A percentile compares a stretch with the other conserved stretches of the same genome.
Evolutionary conservation across 2,329 filamentous ascomycete genomes (phyloP).

Genomic region (Ceratocystis destructans): DNA sequence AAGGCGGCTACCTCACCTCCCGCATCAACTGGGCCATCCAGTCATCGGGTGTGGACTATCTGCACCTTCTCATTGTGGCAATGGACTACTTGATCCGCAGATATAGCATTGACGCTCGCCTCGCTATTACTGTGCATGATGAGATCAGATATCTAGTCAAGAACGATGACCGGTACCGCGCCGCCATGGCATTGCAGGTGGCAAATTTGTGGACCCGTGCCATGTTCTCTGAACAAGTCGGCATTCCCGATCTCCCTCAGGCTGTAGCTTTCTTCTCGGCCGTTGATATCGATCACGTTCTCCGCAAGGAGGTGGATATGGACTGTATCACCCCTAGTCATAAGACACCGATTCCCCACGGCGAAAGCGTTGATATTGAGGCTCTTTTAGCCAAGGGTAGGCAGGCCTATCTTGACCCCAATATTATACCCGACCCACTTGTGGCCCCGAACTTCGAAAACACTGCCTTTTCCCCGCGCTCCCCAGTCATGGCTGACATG

Average conservation of each 20-base stretch:
- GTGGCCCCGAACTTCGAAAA: conserved; percentile 43
- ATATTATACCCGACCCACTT: conserved; percentile 40
- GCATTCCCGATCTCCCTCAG: conserved; percentile 88
- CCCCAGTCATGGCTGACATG: conserved; percentile 66
- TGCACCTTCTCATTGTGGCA: conserved; percentile 79
- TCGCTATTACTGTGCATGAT: conserved; percentile 91
- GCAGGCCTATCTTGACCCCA: conserved; percentile 53
- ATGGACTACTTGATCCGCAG: conserved; percentile 89
- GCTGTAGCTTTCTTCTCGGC: conserved; percentile 92
- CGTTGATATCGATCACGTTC: conserved; percentile 83
- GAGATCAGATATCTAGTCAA: conserved; percentile 91
- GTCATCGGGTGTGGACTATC: conserved; percentile 90
- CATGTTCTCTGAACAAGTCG: conserved; percentile 95
- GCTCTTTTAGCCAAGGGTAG: conserved; percentile 62
- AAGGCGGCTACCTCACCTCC: conserved; percentile 84
- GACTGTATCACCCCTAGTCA: conserved; percentile 90
- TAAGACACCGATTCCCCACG: conserved; percentile 59
- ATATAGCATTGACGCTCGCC: conserved; percentile 70
- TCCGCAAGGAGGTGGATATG: conserved; percentile 98
- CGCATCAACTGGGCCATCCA: conserved; percentile 99
- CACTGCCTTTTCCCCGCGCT: conserved; percentile 55
- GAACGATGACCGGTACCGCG: conserved; percentile 71
- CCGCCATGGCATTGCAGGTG: conserved; percentile 84
- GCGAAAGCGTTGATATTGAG: conserved; percentile 74
- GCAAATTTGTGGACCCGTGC: conserved; percentile 93